phyloP scores from a whole-genome alignment of 768 basidiomycete species.

The Hygrocybe coccinea region DNA sequence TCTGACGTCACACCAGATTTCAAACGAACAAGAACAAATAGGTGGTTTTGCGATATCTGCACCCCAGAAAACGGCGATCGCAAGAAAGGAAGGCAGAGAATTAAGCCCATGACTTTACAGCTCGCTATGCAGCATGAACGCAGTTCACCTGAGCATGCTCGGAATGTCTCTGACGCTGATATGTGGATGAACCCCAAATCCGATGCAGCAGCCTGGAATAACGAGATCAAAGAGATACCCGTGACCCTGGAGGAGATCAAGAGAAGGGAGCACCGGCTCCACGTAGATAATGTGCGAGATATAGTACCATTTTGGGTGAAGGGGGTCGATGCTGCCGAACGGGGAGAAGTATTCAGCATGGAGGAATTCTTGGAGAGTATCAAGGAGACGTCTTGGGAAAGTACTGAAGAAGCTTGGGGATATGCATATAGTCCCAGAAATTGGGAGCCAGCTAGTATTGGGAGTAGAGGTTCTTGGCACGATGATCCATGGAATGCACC shows the following conservation, averaged over 20 bases:
- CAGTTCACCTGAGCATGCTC: conserved; percentile 16
- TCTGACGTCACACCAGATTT: conserved; percentile 17
- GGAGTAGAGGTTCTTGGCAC: conserved; percentile 4
- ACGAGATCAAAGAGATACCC: conserved; percentile 16
- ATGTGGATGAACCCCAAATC: conserved; percentile 19
- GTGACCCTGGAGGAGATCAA: conserved; percentile 28
- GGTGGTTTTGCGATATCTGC: conserved; percentile 38
- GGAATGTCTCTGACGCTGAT: conserved; percentile 14
- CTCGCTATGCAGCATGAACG: conserved; percentile 27
- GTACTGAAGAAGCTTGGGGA: conserved; percentile 14
- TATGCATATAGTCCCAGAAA: neutral
- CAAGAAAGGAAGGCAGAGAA: neutral
- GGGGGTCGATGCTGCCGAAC: conserved; percentile 44
- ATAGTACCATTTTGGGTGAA: conserved; percentile 52
- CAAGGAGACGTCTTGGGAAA: conserved; percentile 29
- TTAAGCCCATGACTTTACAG: conserved; percentile 20
- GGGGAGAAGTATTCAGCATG: conserved; percentile 39
- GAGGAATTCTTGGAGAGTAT: conserved; percentile 44
- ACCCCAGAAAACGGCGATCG: conserved; percentile 37
- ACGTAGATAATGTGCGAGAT: conserved; percentile 46
- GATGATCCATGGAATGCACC: neutral
- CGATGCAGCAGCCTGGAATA: conserved; percentile 23
- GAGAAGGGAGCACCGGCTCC: conserved; percentile 25
- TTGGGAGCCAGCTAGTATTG: conserved; percentile 1
- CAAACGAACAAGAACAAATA: conserved; percentile 20